These are phyloP conservation scores for Mitragyna speciosa DNA, from an alignment of 257 asterid species.

Conservation along the genomic window DNA sequence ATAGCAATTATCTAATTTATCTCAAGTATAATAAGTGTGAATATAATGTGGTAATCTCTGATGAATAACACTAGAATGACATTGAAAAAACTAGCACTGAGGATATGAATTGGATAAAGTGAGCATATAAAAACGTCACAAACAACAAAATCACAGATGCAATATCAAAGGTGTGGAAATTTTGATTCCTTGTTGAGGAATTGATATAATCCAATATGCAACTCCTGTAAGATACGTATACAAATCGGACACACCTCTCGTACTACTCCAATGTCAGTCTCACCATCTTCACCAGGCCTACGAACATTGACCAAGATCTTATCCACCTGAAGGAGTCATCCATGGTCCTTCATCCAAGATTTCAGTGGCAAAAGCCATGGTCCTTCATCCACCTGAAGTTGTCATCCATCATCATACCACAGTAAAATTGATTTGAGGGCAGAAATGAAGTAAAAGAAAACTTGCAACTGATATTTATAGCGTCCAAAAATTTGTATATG, in stretches of 20 bases:
- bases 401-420: neutral
- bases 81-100: too few species aligned
- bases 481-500: neutral
- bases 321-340: too few species aligned
- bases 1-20: too few species aligned
- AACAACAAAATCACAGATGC: neutral
- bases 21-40: too few species aligned
- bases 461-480: neutral
- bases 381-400: slow-evolving; percentile 73
- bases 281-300: slow-evolving; percentile 64
- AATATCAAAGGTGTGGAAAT: neutral
- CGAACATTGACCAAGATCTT: slow-evolving; percentile 78
- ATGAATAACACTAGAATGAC: too few species aligned
- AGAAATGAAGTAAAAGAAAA: neutral
- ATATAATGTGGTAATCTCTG: too few species aligned
- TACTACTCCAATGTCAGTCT: slow-evolving; percentile 65
- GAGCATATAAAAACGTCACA: neutral
- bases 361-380: slow-evolving; percentile 81
- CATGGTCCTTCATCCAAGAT: too few species aligned
- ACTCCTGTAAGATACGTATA: slow-evolving; percentile 1
- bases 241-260: slow-evolving; percentile 77
- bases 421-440: too few species aligned
- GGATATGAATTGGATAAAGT: too few species aligned
- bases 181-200: neutral
- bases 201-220: neutral